Evolutionary conservation across 352 stramenopile genomes (phyloP).

Genomic region (Globisporangium echinulatum): DNA sequence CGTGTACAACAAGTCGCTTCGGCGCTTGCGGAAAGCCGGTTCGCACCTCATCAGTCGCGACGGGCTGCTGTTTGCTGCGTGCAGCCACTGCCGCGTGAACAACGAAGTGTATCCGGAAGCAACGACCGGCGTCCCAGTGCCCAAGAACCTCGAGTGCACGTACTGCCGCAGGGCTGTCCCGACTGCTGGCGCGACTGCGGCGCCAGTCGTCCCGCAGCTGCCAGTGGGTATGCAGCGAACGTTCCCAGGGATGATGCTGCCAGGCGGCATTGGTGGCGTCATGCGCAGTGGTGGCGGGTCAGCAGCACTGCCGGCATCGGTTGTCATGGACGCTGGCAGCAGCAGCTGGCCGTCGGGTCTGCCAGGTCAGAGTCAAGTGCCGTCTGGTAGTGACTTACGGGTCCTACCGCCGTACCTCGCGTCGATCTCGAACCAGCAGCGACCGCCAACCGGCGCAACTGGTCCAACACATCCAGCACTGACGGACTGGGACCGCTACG

Average conservation of each 20-base stretch:
- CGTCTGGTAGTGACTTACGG: not conserved
- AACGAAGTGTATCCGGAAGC: conserved; percentile 64
- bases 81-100: conserved; percentile 38
- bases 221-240: not conserved
- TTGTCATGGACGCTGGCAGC: not conserved
- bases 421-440: conserved; percentile 13
- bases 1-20: conserved; percentile 66
- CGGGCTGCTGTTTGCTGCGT: conserved; percentile 43
- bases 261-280: not conserved
- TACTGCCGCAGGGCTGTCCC: conserved; percentile 46
- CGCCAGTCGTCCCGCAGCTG: conserved; percentile 9
- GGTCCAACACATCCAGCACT: not conserved
- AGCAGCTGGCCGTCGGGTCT: not conserved
- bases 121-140: conserved; percentile 53
- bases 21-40: conserved; percentile 26
- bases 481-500: conserved; percentile 11
- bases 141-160: conserved; percentile 52
- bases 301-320: not conserved
- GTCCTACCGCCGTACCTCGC: conserved; percentile 20
- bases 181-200: conserved; percentile 30
- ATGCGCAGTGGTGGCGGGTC: too few species aligned
- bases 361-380: too few species aligned
- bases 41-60: conserved; percentile 36
- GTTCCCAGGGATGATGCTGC: not conserved
- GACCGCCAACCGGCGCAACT: not conserved